Conservation (phyloP, 2,329 filamentous ascomycete genomes). For the Pseudocercospora pini-densiflorae region DNA sequence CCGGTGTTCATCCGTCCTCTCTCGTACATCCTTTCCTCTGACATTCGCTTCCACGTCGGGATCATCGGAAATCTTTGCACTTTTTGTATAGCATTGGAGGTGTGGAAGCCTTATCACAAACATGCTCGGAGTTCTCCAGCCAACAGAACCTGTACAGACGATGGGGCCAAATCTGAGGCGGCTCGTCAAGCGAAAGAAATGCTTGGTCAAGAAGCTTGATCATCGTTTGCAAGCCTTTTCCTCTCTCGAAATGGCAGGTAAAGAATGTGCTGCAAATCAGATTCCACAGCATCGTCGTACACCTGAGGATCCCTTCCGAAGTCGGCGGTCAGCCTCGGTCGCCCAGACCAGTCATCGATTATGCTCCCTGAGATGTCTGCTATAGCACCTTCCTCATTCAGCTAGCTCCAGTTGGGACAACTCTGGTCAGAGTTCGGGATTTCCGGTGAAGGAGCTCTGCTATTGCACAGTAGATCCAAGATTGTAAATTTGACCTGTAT, state of each 20-base stretch:
- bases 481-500: not conserved
- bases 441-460: not conserved
- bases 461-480: not conserved
- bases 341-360: constrained; percentile 10
- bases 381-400: not conserved
- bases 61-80: not conserved
- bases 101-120: not conserved
- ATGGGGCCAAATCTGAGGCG: not conserved
- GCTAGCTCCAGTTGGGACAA: not conserved
- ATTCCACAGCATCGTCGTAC: constrained; percentile 5
- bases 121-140: not conserved
- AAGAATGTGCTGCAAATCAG: no score
- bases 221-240: not conserved
- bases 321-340: constrained; percentile 15
- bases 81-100: not conserved
- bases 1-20: not conserved
- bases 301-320: constrained; percentile 16
- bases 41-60: not conserved
- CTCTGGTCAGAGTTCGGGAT: constrained; percentile 6
- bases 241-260: not conserved
- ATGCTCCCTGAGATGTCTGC: not conserved
- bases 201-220: not conserved
- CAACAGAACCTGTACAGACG: not conserved
- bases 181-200: not conserved
- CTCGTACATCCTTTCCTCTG: not conserved